Evolutionary conservation across 176 grass and related monocot species (phyloP), one percentile per base, ranked within the genome.

Genomic region (Paspalum notatum): DNA sequence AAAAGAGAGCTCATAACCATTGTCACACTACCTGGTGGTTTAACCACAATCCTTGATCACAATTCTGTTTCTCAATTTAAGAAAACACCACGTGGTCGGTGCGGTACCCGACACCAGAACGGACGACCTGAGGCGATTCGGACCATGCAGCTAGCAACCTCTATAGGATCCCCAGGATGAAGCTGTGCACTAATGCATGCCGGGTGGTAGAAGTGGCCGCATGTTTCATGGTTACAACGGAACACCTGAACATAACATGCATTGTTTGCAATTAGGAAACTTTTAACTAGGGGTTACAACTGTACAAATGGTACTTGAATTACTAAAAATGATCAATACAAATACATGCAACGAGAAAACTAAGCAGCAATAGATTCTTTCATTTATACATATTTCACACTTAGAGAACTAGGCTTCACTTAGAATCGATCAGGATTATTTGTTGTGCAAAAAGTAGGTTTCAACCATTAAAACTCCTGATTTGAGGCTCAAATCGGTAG

Each of bases 161-260:
- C 52, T 21, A 7, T 20, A 42, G 52, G 38, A 56, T 74, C 37
- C 38, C 37, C 37, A 0, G 52, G 52, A 20, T 74, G 72, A 74
- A 74, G 72, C 53, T 58, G 18, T 9, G 52, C 17, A 12, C 37
- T 21, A 15, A 74, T 74, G 72, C 71, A 56, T 6, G 8, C 2
- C 0, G 71, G 50, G 18, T 74, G 51, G 71, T 74, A 74, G 71
- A 74, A 74, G 37, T 51, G 71, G 8, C 71, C 71, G 4, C 50
- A 74, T 5, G 51, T 56, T 10, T 13, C 71, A 2, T 74, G 71
- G 6, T 39, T 20, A n/a, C 71, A 74, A 8, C 15, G 9, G 3
- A 74, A 74, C 21, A 74, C 72, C 72, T 74, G 71, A n/a, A 15
- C 5, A n/a, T 9, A 57, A 21, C 20, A 73, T 9, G 11, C 4